Evolutionary conservation across 768 basidiomycete species (phyloP).

Genomic region (Nidularia pulvinata): DNA sequence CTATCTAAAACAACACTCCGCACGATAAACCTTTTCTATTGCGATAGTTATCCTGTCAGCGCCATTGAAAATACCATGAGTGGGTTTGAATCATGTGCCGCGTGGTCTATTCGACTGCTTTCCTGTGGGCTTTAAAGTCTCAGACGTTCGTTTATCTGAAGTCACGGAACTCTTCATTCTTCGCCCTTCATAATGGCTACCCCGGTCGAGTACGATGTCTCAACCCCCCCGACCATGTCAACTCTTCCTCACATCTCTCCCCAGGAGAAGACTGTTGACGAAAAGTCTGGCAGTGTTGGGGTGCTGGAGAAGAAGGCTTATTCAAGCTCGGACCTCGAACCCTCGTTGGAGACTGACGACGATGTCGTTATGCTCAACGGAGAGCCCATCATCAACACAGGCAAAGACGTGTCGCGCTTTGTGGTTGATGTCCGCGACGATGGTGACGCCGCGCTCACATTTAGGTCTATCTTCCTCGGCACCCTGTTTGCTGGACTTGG

Average conservation of each 20-base stretch:
- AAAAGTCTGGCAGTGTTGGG: constrained; percentile 14
- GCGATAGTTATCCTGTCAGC: not conserved
- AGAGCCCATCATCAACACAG: constrained; percentile 39
- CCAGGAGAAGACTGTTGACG: constrained; percentile 8
- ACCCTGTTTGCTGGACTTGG: constrained; percentile 57
- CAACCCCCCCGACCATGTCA: not conserved
- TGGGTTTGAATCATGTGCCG: not conserved
- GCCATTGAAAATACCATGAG: not conserved
- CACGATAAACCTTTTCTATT: not conserved
- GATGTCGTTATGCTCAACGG: constrained; percentile 30
- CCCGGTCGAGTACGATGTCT: not conserved
- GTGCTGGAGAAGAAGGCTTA: constrained; percentile 13
- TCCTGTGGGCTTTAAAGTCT: not conserved
- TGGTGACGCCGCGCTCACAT: constrained; percentile 52
- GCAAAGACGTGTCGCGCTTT: constrained; percentile 51
- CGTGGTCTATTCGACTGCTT: not conserved
- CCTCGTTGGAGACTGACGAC: constrained; percentile 9
- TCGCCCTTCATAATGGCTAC: not conserved
- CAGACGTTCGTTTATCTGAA: not conserved
- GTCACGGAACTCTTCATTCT: not conserved
- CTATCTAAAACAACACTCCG: not conserved
- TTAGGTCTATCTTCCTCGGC: constrained; percentile 55
- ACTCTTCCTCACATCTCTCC: not conserved
- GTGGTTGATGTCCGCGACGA: constrained; percentile 61
- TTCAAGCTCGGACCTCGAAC: constrained; percentile 3